Conservation (phyloP, 2,329 filamentous ascomycete genomes). For the Malbranchea zuffiana region DNA sequence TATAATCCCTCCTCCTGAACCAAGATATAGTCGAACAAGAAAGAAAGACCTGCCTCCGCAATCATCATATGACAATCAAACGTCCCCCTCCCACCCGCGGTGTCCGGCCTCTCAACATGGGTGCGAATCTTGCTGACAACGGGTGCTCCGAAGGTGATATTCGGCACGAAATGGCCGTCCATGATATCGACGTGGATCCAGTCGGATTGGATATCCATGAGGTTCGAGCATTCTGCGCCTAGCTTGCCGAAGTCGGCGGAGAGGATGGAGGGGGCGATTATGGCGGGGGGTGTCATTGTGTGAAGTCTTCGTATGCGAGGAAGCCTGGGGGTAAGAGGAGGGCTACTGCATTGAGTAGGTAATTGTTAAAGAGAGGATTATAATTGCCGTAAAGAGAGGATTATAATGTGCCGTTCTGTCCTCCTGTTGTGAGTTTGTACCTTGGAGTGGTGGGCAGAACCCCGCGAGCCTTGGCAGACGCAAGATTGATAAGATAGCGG, state of each 20-base stretch:
- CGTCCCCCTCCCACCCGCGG: constrained; percentile 66
- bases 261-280: constrained; percentile 96
- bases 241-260: constrained; percentile 90
- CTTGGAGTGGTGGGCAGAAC: no score
- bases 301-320: neutral
- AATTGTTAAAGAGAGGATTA: no score
- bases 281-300: constrained; percentile 73
- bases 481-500: no score
- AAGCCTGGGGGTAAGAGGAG: neutral
- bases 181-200: constrained; percentile 95
- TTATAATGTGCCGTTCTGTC: no score
- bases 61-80: constrained; percentile 99
- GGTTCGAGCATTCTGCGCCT: constrained; percentile 73
- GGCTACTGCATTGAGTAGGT: neutral
- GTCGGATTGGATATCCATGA: constrained; percentile 77
- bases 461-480: no score
- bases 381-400: no score
- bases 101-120: constrained; percentile 65
- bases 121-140: constrained; percentile 88
- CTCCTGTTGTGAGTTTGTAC: no score
- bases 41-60: constrained; percentile 64
- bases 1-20: no score
- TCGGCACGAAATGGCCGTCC: constrained; percentile 98
- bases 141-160: constrained; percentile 92
- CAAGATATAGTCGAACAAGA: no score